Evolutionary conservation across 2,329 filamentous ascomycete species (phyloP), one percentile per base, ranked within the genome.

Genomic region (Arthrobotrys entomopaga): DNA sequence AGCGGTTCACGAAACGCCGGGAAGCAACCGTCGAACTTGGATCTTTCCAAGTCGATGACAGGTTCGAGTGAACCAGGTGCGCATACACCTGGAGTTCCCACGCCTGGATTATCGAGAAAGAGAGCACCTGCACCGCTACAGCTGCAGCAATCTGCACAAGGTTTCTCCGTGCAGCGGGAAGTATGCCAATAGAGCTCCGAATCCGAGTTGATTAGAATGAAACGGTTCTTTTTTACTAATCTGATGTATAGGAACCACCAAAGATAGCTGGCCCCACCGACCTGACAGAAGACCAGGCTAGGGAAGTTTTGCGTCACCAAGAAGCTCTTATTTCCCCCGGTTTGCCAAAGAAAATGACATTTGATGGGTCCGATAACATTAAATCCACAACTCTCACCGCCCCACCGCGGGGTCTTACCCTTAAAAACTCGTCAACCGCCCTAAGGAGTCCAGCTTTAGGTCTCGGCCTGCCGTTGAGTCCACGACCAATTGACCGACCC

Each of bases 71-170:
- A 71, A 40, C 56, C 66, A 16, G 54, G 59, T 42, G 67, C 65
- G 50, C 73, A 60, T 16, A 71, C 64, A 20, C 64, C 71, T 29
- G 70, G 65, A 2, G 53, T 60, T 24, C 72, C 72, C 1, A 70
- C 63, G 5, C 48, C 67, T 19, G 66, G 88, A 52, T 40, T 75
- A 38, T 75, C 71, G 52, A 75, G 71, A 54, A 75, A 75, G 60
- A 65, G 63, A 58, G 77, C 71, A 10, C 76, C 77, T 52, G 77
- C 74, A 42, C 77, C 78, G 15, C 40, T 79, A 54, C 64, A 70
- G 60, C 60, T 75, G 19, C 70, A 74, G 38, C 40, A 52, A 13
- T 67, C 70, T 5, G 58, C 70, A 2, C 70, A 74, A 46, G 70
- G 70, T 3, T 74, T 67, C 52, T 74, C 70, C 0, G 34, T 74